Conservation (phyloP, 257 asterid species). For the Solanum tarijense region DNA sequence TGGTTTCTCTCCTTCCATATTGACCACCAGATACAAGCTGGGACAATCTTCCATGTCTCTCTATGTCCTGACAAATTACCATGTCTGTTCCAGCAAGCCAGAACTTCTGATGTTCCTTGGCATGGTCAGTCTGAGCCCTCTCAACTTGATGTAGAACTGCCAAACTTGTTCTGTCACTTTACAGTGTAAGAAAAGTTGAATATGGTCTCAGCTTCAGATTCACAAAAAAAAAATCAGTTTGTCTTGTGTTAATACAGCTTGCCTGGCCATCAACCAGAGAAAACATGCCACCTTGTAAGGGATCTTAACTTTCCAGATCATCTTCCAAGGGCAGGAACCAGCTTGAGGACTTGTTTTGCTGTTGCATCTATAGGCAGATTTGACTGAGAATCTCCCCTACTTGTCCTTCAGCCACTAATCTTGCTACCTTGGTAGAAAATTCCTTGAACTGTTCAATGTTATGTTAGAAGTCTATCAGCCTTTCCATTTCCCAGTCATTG, state of each 20-base stretch:
- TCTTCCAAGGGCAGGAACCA: not conserved
- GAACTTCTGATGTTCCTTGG: not conserved
- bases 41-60: not conserved
- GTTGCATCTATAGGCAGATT: not conserved
- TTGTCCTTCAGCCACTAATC: not conserved
- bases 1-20: not conserved
- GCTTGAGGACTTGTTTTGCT: not conserved
- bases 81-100: not conserved
- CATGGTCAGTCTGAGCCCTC: not conserved
- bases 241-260: not conserved
- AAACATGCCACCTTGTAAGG: not conserved
- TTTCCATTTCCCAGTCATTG: not conserved
- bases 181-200: not conserved
- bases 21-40: not conserved
- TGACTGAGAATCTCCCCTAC: not conserved
- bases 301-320: not conserved
- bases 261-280: not conserved
- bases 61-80: not conserved
- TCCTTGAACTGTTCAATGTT: not conserved
- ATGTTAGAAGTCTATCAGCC: not conserved
- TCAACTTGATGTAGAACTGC: not conserved
- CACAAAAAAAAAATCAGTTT: not conserved
- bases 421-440: not conserved
- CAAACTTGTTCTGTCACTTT: not conserved
- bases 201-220: not conserved